Evolutionary conservation across 768 basidiomycete species (phyloP), one percentile per base, ranked within the genome.

Genomic region (Tylopilus sp.): DNA sequence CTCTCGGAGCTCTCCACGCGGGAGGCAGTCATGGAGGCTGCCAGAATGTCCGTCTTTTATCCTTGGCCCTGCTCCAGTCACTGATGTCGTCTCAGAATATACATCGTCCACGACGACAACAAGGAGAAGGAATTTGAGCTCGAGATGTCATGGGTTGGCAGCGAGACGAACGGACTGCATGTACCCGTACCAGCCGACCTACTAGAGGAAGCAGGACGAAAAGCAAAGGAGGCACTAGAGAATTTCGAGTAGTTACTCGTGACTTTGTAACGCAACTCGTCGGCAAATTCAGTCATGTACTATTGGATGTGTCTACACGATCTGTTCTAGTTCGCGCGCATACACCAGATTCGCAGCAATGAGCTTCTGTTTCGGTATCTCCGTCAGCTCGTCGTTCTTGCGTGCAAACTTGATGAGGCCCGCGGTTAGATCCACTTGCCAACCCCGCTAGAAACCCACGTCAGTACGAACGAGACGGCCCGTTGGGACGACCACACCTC

Each of bases 51-150:
- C 59, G 90, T 76, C 21, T 16, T 42, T 24, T 22, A 26, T 33
- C 50, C 31, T 8, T 51, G 34, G 16, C 21, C 34, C 26, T 29
- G 37, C 41, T 52, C 12, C 30, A 46, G 40, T 5, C 31, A 28
- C 54, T 56, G 65, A 50, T 42, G 14, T 40, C 30, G 37, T 45
- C 40, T 26, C 67, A 99, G 96, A 67, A 96, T 98, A 67, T 93
- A 99, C 72, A 82, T 92, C 36, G 94, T 97, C 16, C 97, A 99
- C 66, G 96, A 98, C 57, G 97, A 98, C 67, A 86, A 90, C 56
- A 97, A 98, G 71, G 95, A 98, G 75, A 98, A 98, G 68, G 91
- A 95, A 45, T 98, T 99, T 58, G 97, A 98, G 68, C 82, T 99
- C 25, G 97, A 99, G 72, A 83, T 99, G 80, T 90, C 94, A 31